Conservation (phyloP, 2,329 filamentous ascomycete genomes). For the Stemphylium lycopersici region DNA sequence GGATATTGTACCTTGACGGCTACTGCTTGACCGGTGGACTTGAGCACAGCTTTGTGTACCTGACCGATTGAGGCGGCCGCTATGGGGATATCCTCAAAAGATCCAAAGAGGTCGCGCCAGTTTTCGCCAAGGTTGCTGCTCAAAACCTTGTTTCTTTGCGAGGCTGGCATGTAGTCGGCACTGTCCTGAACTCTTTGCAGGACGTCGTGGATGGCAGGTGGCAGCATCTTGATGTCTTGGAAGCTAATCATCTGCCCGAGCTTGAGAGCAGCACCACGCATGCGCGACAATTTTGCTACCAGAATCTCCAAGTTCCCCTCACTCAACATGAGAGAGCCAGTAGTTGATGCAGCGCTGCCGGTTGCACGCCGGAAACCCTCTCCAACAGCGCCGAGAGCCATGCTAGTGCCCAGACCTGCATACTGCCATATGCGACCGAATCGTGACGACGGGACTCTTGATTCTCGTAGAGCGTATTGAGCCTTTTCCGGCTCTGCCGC, state of each 20-base stretch:
- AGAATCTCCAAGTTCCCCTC: constrained; percentile 90
- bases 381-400: constrained; percentile 89
- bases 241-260: constrained; percentile 98
- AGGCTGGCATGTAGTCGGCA: constrained; percentile 97
- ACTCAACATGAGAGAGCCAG: constrained; percentile 85
- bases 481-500: constrained; percentile 38
- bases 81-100: constrained; percentile 89
- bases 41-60: constrained; percentile 84
- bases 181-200: constrained; percentile 93
- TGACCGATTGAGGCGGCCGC: constrained; percentile 97
- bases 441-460: constrained; percentile 85
- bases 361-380: constrained; percentile 83
- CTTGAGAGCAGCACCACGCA: constrained; percentile 97
- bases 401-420: constrained; percentile 87
- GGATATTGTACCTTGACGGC: constrained; percentile 98
- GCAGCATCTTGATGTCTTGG: constrained; percentile 95
- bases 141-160: constrained; percentile 87
- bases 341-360: constrained; percentile 62
- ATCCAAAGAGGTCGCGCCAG: constrained; percentile 82
- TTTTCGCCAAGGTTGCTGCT: constrained; percentile 76
- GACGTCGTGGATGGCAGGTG: constrained; percentile 83
- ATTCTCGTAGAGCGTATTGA: constrained; percentile 79
- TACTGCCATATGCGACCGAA: constrained; percentile 94
- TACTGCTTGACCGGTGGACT: constrained; percentile 74
- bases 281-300: constrained; percentile 89